Evolutionary conservation across 176 grass and related monocot species (phyloP).

Genomic region (Cymbopogon citratus): DNA sequence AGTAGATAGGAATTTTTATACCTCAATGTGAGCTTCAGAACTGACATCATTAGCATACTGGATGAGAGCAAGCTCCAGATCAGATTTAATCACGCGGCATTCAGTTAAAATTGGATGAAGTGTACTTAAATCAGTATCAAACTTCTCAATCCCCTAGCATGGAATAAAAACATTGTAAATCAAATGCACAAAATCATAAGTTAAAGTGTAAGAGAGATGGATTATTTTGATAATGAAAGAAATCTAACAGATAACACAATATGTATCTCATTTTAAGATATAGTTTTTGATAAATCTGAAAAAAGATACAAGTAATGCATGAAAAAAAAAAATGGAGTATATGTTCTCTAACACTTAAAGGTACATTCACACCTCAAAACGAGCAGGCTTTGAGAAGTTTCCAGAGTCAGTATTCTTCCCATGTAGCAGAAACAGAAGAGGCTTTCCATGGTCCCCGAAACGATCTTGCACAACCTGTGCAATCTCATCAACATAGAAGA

Average conservation of each 20-base stretch:
- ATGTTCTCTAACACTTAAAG: constrained; percentile 1
- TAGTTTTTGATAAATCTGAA: neutral
- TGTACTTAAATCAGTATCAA: constrained; percentile 65
- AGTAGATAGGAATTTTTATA: constrained; percentile 24
- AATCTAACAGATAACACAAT: neutral
- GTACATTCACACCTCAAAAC: constrained; percentile 56
- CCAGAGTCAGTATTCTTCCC: constrained; percentile 80
- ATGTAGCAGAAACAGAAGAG: constrained; percentile 76
- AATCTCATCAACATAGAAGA: constrained; percentile 88
- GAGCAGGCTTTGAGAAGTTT: constrained; percentile 90
- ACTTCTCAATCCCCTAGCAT: constrained; percentile 72
- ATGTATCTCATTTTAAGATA: neutral
- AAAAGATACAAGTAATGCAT: neutral
- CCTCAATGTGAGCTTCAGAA: constrained; percentile 97
- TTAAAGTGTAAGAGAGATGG: neutral
- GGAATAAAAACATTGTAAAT: neutral
- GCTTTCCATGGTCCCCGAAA: constrained; percentile 43
- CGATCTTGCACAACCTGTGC: constrained; percentile 48
- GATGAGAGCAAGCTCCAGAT: constrained; percentile 74
- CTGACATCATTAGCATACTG: constrained; percentile 98
- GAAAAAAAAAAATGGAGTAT: neutral
- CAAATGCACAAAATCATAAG: constrained; percentile 3
- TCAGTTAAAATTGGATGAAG: constrained; percentile 95
- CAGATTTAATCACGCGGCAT: constrained; percentile 89
- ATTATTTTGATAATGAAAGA: neutral